Percentiles rank a stretch among this genome's conserved stretches.
Evolutionary conservation across 805 yeast genomes (phyloP).

Genomic region (Ascoidea rubescens): DNA sequence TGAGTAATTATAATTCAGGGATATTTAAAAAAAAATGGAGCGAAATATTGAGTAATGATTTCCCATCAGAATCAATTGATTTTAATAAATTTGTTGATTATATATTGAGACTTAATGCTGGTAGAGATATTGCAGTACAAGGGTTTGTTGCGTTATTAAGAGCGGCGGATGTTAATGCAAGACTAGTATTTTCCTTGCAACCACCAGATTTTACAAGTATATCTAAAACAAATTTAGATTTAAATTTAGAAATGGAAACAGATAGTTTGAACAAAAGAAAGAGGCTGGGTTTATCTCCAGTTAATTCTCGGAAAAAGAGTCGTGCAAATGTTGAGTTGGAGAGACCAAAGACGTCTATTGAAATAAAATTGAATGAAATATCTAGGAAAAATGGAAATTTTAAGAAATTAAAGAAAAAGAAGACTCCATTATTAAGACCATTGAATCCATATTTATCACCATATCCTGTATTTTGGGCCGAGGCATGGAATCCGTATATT

Average conservation of each 20-base stretch:
- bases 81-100: conserved; percentile 28
- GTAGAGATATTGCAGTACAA: conserved; percentile 70
- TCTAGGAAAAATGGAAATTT: conserved; percentile 1
- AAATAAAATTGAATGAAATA: conserved; percentile 14
- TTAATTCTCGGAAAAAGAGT: neutral
- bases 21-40: conserved; percentile 31
- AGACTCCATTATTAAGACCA: conserved; percentile 10
- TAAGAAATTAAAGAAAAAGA: neutral
- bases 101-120: conserved; percentile 41
- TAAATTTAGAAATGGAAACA: conserved; percentile 10
- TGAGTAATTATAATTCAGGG: conserved; percentile 22
- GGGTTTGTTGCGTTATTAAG: conserved; percentile 74
- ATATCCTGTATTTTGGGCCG: conserved; percentile 84
- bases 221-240: conserved; percentile 9
- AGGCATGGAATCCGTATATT: conserved; percentile 72
- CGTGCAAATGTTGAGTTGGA: conserved; percentile 11
- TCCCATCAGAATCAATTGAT: conserved; percentile 12
- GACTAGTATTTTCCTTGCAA: conserved; percentile 75
- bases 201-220: conserved; percentile 69
- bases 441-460: conserved; percentile 5
- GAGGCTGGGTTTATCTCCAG: neutral
- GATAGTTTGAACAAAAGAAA: conserved; percentile 4
- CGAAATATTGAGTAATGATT: conserved; percentile 24
- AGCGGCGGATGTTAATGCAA: conserved; percentile 52
- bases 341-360: conserved; percentile 7